Evolutionary conservation across 2,329 filamentous ascomycete species (phyloP).

Genomic region (Xylariaceae sp.): DNA sequence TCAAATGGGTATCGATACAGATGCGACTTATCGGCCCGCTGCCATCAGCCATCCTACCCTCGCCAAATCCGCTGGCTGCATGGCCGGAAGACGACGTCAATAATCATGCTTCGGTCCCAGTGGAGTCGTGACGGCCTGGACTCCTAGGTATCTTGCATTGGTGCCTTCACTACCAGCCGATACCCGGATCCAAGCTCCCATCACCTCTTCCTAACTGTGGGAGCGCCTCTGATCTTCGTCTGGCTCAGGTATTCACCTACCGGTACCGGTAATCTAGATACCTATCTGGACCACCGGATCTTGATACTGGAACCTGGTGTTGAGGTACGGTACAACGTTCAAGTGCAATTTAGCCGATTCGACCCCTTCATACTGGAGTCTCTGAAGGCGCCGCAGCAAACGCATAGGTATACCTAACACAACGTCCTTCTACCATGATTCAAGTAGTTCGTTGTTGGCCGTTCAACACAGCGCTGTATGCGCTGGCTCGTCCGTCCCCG

Average conservation of each 20-base stretch:
- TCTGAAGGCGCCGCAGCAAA: no score
- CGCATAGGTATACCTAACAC: no score
- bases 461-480: background rate
- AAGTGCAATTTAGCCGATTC: no score
- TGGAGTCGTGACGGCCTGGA: conserved; percentile 10
- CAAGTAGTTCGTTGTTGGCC: background rate
- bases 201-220: conserved; percentile 1
- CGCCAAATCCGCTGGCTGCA: conserved; percentile 13
- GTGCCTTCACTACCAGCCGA: background rate
- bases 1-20: conserved; percentile 13
- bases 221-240: conserved; percentile 1
- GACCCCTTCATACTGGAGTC: no score
- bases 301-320: no score
- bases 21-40: conserved; percentile 24
- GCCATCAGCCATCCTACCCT: conserved; percentile 14
- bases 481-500: background rate
- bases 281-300: no score
- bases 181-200: background rate
- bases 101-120: background rate
- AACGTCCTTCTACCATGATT: background rate
- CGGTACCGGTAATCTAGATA: no score
- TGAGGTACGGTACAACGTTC: no score
- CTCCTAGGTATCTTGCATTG: conserved; percentile 16
- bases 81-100: conserved; percentile 11
- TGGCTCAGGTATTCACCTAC: background rate